Base-by-base conservation (phyloP, 257 asterid genomes). In the Nicotiana sylvestris region DNA sequence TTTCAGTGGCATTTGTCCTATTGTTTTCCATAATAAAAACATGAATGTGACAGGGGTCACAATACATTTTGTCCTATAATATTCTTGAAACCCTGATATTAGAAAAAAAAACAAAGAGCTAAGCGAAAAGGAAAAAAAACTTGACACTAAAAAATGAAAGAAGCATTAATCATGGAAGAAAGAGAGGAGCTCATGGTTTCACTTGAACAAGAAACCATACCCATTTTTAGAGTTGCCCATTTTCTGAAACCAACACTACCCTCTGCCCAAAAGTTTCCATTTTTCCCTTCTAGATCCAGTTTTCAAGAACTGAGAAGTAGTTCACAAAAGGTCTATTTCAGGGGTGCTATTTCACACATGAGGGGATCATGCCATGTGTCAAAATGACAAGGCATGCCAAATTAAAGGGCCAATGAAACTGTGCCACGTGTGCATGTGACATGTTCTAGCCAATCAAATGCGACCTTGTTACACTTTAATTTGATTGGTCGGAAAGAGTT, bases 151-250 rank as follows among this genome's bases (percentile, higher is more conserved):
- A 46, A 9, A 76, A 87, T 87, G 82, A 85, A 39, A 69, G 49
- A 81, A 27, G 10, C 25, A 3, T 11, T 37, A 37, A 37, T 83
- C 25, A 66, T 80, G 55, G 86, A 84, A 69, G 82, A 76, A 79
- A 81, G 86, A 64, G 76, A 68, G 32, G 85, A 82, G 56, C 4
- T 46, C 2, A 80, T 82, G 85, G 57, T 83, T 39, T 81, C 86
- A 76, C 81, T 66, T 1, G 30, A 30, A 37, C 9, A 37, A 46
- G 62, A 16, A 57, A 57, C 30, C 30, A 29, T 4, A 25, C 79
- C 86, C 13, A 74, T 68, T 32, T 32, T 32, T 32, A 32, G 33
- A 32, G 33, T 32, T 32, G 33, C 33, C 33, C 33, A 32, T 32
- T 32, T 32, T 32, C 33, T 32, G 33, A 32, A 30, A 66, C 91